These are phyloP conservation scores for Cryptosporidium bovis DNA, from an alignment of 169 alveolate species.

Conservation along the genomic window DNA sequence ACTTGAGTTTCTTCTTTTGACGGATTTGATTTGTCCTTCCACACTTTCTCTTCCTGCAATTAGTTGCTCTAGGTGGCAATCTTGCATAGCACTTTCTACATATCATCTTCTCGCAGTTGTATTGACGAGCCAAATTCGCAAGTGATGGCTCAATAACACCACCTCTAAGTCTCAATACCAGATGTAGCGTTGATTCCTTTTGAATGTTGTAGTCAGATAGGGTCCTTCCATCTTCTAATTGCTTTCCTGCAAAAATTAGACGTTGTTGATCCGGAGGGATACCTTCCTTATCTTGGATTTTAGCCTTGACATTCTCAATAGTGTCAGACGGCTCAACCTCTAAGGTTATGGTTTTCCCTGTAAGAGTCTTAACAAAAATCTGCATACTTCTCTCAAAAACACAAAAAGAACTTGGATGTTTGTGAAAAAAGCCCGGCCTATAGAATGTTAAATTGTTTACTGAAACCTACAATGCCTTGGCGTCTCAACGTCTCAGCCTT, in stretches of 20 bases:
- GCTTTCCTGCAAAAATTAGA: constrained; percentile 98
- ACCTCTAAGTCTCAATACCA: constrained; percentile 98
- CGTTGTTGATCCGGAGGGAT: constrained; percentile 99
- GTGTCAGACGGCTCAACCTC: constrained; percentile 97
- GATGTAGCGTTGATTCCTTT: constrained; percentile 97
- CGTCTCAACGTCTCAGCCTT: constrained; percentile 72
- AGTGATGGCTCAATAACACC: constrained; percentile 99
- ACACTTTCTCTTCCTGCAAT: constrained; percentile 99
- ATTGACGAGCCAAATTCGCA: constrained; percentile 98
- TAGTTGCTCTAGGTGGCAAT: constrained; percentile 99
- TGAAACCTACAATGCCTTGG: constrained; percentile 23
- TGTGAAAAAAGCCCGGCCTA: neutral
- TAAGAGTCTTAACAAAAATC: constrained; percentile 95
- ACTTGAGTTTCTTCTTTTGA: constrained; percentile 99
- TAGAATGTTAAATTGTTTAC: neutral
- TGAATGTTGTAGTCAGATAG: constrained; percentile 98
- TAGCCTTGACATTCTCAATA: constrained; percentile 97
- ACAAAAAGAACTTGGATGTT: neutral
- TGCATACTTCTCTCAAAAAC: constrained; percentile 82
- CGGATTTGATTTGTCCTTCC: constrained; percentile 99
- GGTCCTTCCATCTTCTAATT: constrained; percentile 98
- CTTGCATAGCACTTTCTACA: constrained; percentile 99
- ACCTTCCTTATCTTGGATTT: constrained; percentile 97
- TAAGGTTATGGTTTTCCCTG: constrained; percentile 96
- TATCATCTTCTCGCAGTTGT: constrained; percentile 98